A percentile compares a stretch with the other conserved stretches of the same genome.
phyloP scores from a whole-genome alignment of 2,329 filamentous ascomycete species.

The Diaporthe velutina region DNA sequence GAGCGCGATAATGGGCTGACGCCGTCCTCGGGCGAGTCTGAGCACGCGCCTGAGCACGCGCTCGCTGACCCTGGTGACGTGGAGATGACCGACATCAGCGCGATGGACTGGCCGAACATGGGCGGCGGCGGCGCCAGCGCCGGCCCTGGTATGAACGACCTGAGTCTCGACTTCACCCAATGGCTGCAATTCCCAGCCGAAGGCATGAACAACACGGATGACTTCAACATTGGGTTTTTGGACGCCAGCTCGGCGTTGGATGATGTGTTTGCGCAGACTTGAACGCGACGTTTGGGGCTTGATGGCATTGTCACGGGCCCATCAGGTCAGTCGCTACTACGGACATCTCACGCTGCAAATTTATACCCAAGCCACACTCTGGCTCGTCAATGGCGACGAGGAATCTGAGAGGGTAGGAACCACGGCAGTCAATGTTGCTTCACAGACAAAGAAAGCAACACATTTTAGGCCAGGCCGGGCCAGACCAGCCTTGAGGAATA shows the following conservation, averaged over 20 bases:
- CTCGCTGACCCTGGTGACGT: too few relatives aligned
- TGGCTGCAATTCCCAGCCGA: constrained; percentile 71
- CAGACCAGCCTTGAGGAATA: not conserved
- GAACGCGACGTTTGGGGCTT: not conserved
- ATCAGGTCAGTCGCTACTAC: too few relatives aligned
- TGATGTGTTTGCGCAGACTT: not conserved
- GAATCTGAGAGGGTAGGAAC: too few relatives aligned
- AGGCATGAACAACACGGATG: constrained; percentile 56
- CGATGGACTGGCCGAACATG: constrained; percentile 68
- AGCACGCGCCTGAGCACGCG: constrained; percentile 55
- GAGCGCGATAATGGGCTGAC: constrained; percentile 58
- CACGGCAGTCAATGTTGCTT: not conserved
- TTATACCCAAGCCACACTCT: not conserved
- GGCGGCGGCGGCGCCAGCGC: constrained; percentile 51
- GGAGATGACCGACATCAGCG: constrained; percentile 60
- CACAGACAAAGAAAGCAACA: not conserved
- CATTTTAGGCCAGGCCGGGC: not conserved
- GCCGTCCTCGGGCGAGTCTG: constrained; percentile 59
- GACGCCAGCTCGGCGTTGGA: constrained; percentile 15
- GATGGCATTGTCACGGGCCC: not conserved
- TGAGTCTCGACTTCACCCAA: constrained; percentile 69
- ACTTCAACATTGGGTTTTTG: constrained; percentile 53
- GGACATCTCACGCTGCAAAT: not conserved
- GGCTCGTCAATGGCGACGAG: not conserved
- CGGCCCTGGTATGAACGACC: not conserved